These are phyloP conservation scores for Boletellus emodensis DNA, from an alignment of 768 basidiomycete species.

Conservation along the genomic window DNA sequence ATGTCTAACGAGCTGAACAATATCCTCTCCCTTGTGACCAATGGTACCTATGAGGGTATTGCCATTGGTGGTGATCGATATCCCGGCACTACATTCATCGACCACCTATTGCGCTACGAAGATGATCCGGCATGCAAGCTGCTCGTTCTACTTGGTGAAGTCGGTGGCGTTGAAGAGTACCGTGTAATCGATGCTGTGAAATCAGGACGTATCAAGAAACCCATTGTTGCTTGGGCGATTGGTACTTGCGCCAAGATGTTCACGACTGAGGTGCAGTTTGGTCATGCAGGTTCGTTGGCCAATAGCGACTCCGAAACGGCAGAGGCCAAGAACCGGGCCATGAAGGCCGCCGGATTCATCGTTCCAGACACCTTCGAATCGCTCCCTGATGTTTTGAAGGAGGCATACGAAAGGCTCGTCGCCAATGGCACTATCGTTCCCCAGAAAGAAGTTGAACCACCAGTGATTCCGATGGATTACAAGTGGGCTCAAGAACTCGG, in stretches of 20 bases:
- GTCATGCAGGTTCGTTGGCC: slow-evolving; percentile 97
- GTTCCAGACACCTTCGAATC: slow-evolving; percentile 98
- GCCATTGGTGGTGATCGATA: slow-evolving; percentile 99
- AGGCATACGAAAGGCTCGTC: slow-evolving; percentile 83
- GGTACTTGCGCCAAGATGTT: slow-evolving; percentile 99
- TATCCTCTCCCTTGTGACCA: slow-evolving; percentile 93
- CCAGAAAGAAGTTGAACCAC: slow-evolving; percentile 80
- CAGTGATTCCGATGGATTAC: slow-evolving; percentile 99
- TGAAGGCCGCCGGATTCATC: slow-evolving; percentile 93
- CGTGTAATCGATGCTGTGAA: slow-evolving; percentile 98
- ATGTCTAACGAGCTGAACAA: slow-evolving; percentile 99
- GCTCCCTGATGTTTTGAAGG: slow-evolving; percentile 78
- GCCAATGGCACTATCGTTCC: slow-evolving; percentile 60
- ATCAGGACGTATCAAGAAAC: slow-evolving; percentile 90
- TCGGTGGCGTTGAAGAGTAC: slow-evolving; percentile 98
- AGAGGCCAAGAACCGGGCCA: slow-evolving; percentile 94
- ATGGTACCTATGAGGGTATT: slow-evolving; percentile 99
- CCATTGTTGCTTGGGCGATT: slow-evolving; percentile 99
- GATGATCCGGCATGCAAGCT: slow-evolving; percentile 97
- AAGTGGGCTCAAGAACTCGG: slow-evolving; percentile 99
- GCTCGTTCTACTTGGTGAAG: slow-evolving; percentile 97
- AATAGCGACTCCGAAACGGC: slow-evolving; percentile 98
- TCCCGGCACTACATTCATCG: slow-evolving; percentile 98
- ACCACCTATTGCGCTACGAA: slow-evolving; percentile 97
- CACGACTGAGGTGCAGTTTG: slow-evolving; percentile 98